Conservation (phyloP, 2,329 filamentous ascomycete species). For the Venturia pyrina region DNA sequence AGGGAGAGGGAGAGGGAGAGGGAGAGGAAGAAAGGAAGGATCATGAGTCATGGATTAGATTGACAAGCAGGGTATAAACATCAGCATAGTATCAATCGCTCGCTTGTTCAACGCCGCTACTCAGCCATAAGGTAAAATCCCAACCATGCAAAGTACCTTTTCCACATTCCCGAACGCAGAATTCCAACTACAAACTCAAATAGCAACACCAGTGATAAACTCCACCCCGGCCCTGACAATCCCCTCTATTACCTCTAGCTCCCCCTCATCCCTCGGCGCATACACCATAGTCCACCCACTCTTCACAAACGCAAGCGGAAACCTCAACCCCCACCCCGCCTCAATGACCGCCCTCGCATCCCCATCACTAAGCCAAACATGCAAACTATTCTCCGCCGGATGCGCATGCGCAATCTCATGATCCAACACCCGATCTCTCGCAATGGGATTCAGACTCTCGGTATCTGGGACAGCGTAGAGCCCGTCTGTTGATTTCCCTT, state of each 20-base stretch:
- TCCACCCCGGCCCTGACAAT: constrained; percentile 68
- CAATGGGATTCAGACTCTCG: constrained; percentile 4
- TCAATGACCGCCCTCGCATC: constrained; percentile 64
- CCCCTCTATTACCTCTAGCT: constrained; percentile 55
- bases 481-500: constrained; percentile 7
- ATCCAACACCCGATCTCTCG: constrained; percentile 5
- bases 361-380: constrained; percentile 7
- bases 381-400: constrained; percentile 11
- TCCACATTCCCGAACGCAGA: not conserved
- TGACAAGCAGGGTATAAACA: not conserved
- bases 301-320: constrained; percentile 61
- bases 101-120: not conserved
- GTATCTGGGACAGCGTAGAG: not conserved
- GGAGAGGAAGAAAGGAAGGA: not conserved
- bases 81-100: not conserved
- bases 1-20: not conserved
- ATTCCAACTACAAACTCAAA: not conserved
- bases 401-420: constrained; percentile 12
- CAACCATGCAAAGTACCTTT: not conserved
- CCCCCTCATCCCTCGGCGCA: constrained; percentile 59
- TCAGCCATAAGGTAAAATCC: not conserved
- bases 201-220: constrained; percentile 38
- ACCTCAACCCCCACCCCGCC: constrained; percentile 67
- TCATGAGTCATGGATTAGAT: not conserved
- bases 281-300: constrained; percentile 73